Base-by-base conservation (phyloP, 805 yeast genomes). In the Metschnikowia orientalis region DNA sequence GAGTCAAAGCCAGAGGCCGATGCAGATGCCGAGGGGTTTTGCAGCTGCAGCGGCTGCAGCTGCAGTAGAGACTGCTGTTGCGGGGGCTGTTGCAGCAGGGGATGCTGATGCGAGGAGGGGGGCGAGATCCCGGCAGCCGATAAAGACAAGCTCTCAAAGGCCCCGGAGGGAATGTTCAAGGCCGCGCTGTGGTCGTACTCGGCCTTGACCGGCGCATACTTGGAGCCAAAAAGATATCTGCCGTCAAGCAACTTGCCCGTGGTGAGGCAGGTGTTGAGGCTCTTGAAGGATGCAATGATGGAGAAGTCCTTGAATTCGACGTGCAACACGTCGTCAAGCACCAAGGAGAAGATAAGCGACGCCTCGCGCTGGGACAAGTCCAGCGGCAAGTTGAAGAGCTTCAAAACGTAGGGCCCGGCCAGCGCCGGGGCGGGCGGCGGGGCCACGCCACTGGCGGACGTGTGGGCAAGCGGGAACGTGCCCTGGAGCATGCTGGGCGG, bases 311-410 rank as follows among this genome's bases (percentile, higher is more conserved):
- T 49, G 23, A 76, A 44, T 34, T 75, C 81, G 24, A 77, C 59
- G 37, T 59, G 67, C 21, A 69, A 42, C 28, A 79, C 50, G 40
- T 66, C 80, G 45, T 80, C 86, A 41, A 67, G 59, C n/a, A 85
- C 83, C 34, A 83, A 59, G 5, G 90, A 72, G 52, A 83, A 83
- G 6, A 83, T 68, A 10, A 80, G 64, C 30, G 72, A 65, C 2
- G 84, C 79, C 54, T 83, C 94, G 53, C 92, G 71, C 21, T 68
- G 44, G 2, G 83, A 56, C 18, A 82, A 61, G 56, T 83, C 87
- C 4, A 57, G 45, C 6, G 94, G 92, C 8, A 80, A 50, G 48
- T 79, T 80, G 44, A 64, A 63, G 31, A 82, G 25, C 26, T 41
- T 42, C 31, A 47, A 40, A 31, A 36, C 30, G 22, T 29, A 15